These are phyloP conservation scores for Alternaria sp. DNA, from an alignment of 2,329 filamentous ascomycete genomes.

Conservation along the genomic window DNA sequence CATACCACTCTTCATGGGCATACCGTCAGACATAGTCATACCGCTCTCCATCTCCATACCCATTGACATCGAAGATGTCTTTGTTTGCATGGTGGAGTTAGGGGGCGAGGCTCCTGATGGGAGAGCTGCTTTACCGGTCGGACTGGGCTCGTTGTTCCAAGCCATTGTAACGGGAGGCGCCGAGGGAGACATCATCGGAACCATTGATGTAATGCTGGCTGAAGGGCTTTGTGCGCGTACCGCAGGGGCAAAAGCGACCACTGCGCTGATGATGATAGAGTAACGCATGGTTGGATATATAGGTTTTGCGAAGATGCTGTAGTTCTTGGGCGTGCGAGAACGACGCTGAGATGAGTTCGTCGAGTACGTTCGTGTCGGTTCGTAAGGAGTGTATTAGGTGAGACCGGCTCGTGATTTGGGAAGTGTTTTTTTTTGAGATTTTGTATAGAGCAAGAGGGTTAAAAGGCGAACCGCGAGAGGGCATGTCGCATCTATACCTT, in stretches of 20 bases:
- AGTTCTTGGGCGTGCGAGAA: not conserved
- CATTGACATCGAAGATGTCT: slow-evolving; percentile 51
- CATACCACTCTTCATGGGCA: slow-evolving; percentile 23
- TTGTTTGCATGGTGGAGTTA: slow-evolving; percentile 38
- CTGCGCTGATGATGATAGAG: slow-evolving; percentile 11
- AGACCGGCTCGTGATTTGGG: slow-evolving; percentile 28
- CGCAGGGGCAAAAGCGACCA: slow-evolving; percentile 20
- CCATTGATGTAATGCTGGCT: slow-evolving; percentile 17
- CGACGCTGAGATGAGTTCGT: not conserved
- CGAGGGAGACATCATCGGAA: slow-evolving; percentile 20
- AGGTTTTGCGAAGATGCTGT: not conserved
- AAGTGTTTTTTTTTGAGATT: slow-evolving; percentile 7
- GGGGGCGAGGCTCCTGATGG: slow-evolving; percentile 1
- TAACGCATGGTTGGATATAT: slow-evolving; percentile 13
- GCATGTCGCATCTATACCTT: not conserved
- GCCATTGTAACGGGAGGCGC: slow-evolving; percentile 35
- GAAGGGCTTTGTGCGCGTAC: slow-evolving; percentile 20
- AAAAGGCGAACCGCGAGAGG: slow-evolving; percentile 5
- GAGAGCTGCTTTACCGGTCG: not conserved
- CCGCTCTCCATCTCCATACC: slow-evolving; percentile 35
- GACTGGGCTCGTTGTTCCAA: slow-evolving; percentile 9
- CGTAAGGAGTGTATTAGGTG: slow-evolving; percentile 23
- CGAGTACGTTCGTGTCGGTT: not conserved
- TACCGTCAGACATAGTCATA: slow-evolving; percentile 46
- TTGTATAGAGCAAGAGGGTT: slow-evolving; percentile 6